Evolutionary conservation across 768 basidiomycete genomes (phyloP), one percentile per base, ranked within the genome.

Genomic region (Cyathus striatus): DNA sequence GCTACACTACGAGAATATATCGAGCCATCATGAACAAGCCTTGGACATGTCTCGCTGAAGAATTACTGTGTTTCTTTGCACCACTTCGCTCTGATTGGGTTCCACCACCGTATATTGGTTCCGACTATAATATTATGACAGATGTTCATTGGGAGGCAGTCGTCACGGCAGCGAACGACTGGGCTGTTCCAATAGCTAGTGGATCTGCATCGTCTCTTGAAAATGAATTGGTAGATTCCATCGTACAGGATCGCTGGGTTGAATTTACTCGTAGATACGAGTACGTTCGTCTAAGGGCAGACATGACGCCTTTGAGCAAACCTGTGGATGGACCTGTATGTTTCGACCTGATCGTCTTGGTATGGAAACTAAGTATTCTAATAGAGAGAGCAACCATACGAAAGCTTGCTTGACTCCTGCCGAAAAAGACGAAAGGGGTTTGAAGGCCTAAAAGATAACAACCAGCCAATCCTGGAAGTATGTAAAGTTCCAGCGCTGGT

Each of bases 381-480:
- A n/a, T 24, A 90, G 86, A 72, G 80, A 24, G 85, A 86, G 54
- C 70, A 66, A 14, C 65, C 61, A n/a, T 82, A 78, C 50, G 62
- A 57, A 2, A 89, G 65, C 57, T 67, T 87, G 30, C 53, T 88
- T 6, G 83, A 84, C 45, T 85, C 80, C 50, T 85, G 79, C 64
- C 78, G 76, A 58, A 67, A 69, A 10, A 72, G 74, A 35, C 68
- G 79, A 32, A 81, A 80, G 55, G 75, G 70, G 10, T 85, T 87
- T 42, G 68, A 77, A 45, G 79, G 78, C 6, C 59, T 90, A 44
- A 61, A 72, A 46, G 67, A 86, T 55, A 64, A 78, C 45, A 58
- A 70, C 20, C 90, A 91, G 56, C 83, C 88, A 1, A 68, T 92
- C 41, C 68, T 92, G 32, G 80, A 91, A 59, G 80, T 89, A 17